Percentiles rank a stretch among this genome's conserved stretches.
Evolutionary conservation across 768 basidiomycete genomes (phyloP).

Genomic region (Pisolithus tinctorius): DNA sequence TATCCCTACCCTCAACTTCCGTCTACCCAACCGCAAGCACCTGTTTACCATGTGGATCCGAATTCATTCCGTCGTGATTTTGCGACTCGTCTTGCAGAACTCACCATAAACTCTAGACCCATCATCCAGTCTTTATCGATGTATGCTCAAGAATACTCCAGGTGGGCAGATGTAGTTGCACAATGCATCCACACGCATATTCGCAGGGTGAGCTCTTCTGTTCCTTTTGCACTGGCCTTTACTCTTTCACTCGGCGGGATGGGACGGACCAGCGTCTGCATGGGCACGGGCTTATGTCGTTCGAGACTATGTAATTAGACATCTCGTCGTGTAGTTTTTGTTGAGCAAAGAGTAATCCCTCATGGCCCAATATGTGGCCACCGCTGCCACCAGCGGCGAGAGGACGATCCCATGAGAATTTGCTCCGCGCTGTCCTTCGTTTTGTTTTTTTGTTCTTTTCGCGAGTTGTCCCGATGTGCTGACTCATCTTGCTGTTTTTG

Average conservation of each 20-base stretch:
- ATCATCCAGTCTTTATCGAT: conserved; percentile 91
- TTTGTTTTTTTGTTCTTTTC: conserved; percentile 21
- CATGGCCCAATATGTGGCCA: conserved; percentile 25
- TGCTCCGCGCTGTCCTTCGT: conserved; percentile 24
- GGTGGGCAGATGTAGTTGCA: conserved; percentile 73
- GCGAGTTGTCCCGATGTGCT: conserved; percentile 44
- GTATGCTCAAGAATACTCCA: conserved; percentile 81
- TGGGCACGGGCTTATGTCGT: conserved; percentile 19
- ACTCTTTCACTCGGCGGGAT: conserved; percentile 23
- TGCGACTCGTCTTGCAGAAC: conserved; percentile 60
- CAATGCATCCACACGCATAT: conserved; percentile 83
- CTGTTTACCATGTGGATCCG: conserved; percentile 53
- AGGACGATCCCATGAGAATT: conserved; percentile 33
- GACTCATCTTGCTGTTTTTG: conserved; percentile 51
- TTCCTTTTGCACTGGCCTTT: conserved; percentile 15
- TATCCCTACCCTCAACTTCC: conserved; percentile 46
- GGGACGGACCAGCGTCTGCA: conserved; percentile 18
- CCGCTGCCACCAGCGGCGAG: conserved; percentile 29
- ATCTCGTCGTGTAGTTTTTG: conserved; percentile 29
- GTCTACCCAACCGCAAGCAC: conserved; percentile 30
- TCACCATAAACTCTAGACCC: conserved; percentile 91
- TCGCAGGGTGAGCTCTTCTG: conserved; percentile 69
- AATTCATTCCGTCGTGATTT: conserved; percentile 77
- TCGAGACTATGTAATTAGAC: conserved; percentile 39
- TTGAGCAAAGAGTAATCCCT: conserved; percentile 36